phyloP scores from a whole-genome alignment of 2,329 filamentous ascomycete genomes.

The Basipetospora chlamydospora region DNA sequence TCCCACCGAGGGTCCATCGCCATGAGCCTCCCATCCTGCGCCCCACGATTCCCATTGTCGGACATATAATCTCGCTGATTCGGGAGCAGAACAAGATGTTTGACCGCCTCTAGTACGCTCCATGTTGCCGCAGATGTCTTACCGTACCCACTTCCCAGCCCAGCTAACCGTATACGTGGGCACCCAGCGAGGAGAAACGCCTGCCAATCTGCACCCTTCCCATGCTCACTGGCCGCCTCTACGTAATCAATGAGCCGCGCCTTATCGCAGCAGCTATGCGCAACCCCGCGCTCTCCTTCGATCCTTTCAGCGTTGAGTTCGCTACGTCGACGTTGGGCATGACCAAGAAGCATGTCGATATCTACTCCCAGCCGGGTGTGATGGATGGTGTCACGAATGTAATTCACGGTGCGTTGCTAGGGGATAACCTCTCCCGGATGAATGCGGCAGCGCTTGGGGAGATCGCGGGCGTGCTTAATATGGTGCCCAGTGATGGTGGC shows the following conservation, averaged over 20 bases:
- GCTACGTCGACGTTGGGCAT: constrained; percentile 22
- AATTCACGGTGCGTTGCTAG: constrained; percentile 19
- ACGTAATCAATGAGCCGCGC: constrained; percentile 26
- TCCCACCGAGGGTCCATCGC: constrained; percentile 9
- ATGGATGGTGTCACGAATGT: constrained; percentile 20
- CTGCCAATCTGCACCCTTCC: constrained; percentile 27
- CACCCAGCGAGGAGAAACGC: constrained; percentile 11
- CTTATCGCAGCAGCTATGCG: constrained; percentile 26
- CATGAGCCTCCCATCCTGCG: constrained; percentile 23
- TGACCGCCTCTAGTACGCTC: constrained; percentile 10
- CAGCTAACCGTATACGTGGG: constrained; percentile 1
- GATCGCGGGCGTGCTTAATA: constrained; percentile 16
- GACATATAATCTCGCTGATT: constrained; percentile 25
- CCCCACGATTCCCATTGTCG: constrained; percentile 22
- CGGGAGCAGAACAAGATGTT: constrained; percentile 9
- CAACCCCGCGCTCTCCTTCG: constrained; percentile 27
- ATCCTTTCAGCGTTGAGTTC: constrained; percentile 23
- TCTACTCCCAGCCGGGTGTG: constrained; percentile 12
- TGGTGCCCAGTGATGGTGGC: constrained; percentile 6
- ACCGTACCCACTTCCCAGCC: too few relatives aligned
- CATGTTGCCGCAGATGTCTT: too few relatives aligned
- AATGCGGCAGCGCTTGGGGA: constrained; percentile 20
- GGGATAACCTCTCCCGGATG: constrained; percentile 18
- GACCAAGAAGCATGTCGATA: constrained; percentile 12
- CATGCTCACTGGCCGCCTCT: constrained; percentile 27